Conservation (phyloP, 176 grass and related monocot species). For the Oryza meridionalis region DNA sequence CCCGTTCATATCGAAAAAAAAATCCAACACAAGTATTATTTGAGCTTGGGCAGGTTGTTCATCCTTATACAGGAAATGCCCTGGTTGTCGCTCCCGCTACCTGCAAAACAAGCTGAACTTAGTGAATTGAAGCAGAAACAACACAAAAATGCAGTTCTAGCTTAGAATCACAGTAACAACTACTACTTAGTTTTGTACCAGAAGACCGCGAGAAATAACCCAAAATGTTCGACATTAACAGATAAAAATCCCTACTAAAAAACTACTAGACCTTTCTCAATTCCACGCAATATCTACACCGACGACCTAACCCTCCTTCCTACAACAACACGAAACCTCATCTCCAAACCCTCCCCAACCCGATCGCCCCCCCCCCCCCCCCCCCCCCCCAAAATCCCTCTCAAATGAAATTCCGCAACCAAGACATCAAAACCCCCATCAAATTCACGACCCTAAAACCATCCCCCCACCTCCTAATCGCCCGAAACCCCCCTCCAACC, state of each 20-base stretch:
- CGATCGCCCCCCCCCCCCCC: background rate
- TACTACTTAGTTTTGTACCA: background rate
- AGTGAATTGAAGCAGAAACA: slow-evolving; percentile 7
- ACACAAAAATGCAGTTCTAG: background rate
- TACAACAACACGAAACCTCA: slow-evolving; percentile 13
- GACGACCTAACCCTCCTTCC: background rate
- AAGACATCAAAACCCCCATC: background rate
- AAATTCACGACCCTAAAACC: background rate
- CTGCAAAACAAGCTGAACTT: slow-evolving; percentile 24
- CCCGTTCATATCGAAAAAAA: slow-evolving; percentile 54
- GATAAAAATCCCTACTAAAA: slow-evolving; percentile 5
- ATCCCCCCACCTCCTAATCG: background rate
- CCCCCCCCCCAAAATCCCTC: no score
- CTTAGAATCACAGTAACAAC: background rate
- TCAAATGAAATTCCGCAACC: slow-evolving; percentile 4
- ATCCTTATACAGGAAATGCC: slow-evolving; percentile 31
- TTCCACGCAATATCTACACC: background rate
- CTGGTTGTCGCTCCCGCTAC: slow-evolving; percentile 28
- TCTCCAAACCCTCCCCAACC: slow-evolving; percentile 21
- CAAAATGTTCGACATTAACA: slow-evolving; percentile 4
- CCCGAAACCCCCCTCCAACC: background rate
- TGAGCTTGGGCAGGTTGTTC: slow-evolving; percentile 23
- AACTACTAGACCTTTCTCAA: background rate
- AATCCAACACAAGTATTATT: slow-evolving; percentile 12
- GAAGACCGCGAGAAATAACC: background rate